Evolutionary conservation across 2,329 filamentous ascomycete genomes (phyloP).

Genomic region (Alternaria metachromatica): DNA sequence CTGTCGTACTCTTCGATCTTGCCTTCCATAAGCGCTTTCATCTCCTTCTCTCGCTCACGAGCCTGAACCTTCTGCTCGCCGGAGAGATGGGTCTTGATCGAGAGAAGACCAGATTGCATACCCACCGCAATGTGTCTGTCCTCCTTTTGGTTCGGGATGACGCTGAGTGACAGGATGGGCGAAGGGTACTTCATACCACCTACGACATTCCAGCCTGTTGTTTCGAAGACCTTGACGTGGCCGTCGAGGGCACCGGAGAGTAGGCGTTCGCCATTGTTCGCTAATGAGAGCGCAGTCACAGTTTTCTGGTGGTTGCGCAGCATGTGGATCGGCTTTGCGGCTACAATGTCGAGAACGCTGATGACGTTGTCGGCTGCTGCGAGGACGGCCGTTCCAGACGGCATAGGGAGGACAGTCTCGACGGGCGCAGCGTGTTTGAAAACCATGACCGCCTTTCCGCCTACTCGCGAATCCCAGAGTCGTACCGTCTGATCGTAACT

Average conservation of each 20-base stretch:
- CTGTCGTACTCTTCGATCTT: constrained; percentile 80
- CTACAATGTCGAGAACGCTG: constrained; percentile 89
- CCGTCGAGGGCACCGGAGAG: constrained; percentile 91
- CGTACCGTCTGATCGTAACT: constrained; percentile 94
- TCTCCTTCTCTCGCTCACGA: constrained; percentile 79
- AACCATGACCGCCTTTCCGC: constrained; percentile 74
- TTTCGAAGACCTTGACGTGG: constrained; percentile 97
- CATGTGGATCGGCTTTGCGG: constrained; percentile 83
- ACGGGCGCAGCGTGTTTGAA: constrained; percentile 94
- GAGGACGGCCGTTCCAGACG: constrained; percentile 83
- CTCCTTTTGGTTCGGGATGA: constrained; percentile 73
- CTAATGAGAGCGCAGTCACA: constrained; percentile 84
- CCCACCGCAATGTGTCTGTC: constrained; percentile 95
- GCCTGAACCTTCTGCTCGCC: constrained; percentile 80
- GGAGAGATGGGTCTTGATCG: constrained; percentile 85
- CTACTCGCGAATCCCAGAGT: constrained; percentile 87
- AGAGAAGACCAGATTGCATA: constrained; percentile 92
- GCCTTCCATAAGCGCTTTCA: constrained; percentile 80
- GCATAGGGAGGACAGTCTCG: constrained; percentile 85
- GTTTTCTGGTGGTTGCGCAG: constrained; percentile 98
- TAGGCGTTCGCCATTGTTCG: constrained; percentile 79
- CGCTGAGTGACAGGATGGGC: constrained; percentile 82
- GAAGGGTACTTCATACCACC: constrained; percentile 91
- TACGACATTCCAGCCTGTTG: constrained; percentile 94
- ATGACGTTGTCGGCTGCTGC: constrained; percentile 86